Percentiles rank a stretch among this genome's conserved stretches.
Evolutionary conservation across 306 rosid genomes (phyloP).

Genomic region (Glycyrrhiza uralensis): DNA sequence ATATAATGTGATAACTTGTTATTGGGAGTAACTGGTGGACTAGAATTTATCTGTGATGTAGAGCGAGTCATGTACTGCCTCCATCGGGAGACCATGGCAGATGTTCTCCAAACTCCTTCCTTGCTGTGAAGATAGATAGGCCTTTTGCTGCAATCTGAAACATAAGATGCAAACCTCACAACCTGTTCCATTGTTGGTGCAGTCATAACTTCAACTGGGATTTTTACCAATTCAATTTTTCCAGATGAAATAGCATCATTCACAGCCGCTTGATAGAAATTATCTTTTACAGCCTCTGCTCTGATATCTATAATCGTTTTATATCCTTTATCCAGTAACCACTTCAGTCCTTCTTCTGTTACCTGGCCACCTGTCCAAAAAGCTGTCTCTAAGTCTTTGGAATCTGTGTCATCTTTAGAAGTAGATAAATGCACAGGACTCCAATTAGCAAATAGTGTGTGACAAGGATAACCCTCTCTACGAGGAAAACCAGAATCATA

Average conservation of each 20-base stretch:
- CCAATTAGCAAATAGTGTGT: constrained; percentile 82
- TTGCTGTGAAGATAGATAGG: constrained; percentile 91
- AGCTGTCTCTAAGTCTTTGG: constrained; percentile 51
- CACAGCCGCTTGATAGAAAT: constrained; percentile 54
- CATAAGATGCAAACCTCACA: constrained; percentile 69
- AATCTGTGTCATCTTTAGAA: constrained; percentile 50
- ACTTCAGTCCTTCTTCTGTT: constrained; percentile 89
- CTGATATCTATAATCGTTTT: constrained; percentile 84
- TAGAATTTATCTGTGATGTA: constrained; percentile 40
- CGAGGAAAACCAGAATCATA: constrained; percentile 90
- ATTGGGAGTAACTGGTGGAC: constrained; percentile 34
- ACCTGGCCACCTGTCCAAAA: constrained; percentile 98
- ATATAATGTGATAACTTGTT: constrained; percentile 30
- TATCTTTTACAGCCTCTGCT: constrained; percentile 75
- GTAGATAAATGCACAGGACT: constrained; percentile 55
- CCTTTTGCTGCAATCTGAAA: constrained; percentile 62
- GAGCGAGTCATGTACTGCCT: constrained; percentile 64
- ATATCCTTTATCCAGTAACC: constrained; percentile 74
- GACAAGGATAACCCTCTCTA: constrained; percentile 65
- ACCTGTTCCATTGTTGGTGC: constrained; percentile 95
- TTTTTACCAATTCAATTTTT: constrained; percentile 65
- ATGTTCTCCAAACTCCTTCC: constrained; percentile 85
- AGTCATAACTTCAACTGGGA: constrained; percentile 82
- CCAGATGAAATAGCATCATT: constrained; percentile 62
- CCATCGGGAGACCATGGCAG: constrained; percentile 98